Base-by-base conservation (phyloP, 2,329 filamentous ascomycete genomes). In the Diplocarpon rosae region DNA sequence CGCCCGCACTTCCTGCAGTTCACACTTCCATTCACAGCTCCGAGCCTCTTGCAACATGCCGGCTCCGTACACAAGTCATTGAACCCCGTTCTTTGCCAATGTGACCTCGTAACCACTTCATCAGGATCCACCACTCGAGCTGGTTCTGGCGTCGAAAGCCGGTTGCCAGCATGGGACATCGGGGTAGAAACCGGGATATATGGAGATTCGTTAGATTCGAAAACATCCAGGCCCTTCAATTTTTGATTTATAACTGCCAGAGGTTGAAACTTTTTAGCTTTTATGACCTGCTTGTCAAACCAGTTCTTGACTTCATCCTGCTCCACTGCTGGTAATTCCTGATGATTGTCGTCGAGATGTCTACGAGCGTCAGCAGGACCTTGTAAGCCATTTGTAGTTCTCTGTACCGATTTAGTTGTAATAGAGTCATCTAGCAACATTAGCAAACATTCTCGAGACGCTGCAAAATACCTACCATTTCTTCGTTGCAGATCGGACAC, bases 401-500 rank as follows among this genome's bases (percentile, higher is more conserved):
- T 46, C 55, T 53, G 53, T 69, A 78, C 76, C 80, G 79, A 62
- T 98, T 96, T 33, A 98, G 70, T 67, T 98, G 92, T 32, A 98
- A 69, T 39, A 98, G 68, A 12, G 92, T 96, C 59, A 96, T 73
- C 86, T 93, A 58, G 28, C 45, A 5, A n/a, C 42, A 39, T 60
- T 48, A 62, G 54, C 40, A 43, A 17, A 14, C 37, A 34, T 37
- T 43, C 17, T 32, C 15, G 9, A 37, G 14, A 33, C 17, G 15
- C 33, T 37, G 17, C 16, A 38, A 39, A 29, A 34, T 31, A 48
- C 51, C 52, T 68, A 92, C 88, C 92, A 98, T 98, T 65, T 95
- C 89, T 67, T 96, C 93, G 56, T 81, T 88, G 66, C 92, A 98
- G 61, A 98, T 98, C n/a, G 92, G 92, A 63, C 92, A 98, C 44